Percentiles rank a stretch among this genome's conserved stretches.
These are phyloP conservation scores for Gossypium ekmanianum DNA, from an alignment of 345 rosid species.

Conservation along the genomic window DNA sequence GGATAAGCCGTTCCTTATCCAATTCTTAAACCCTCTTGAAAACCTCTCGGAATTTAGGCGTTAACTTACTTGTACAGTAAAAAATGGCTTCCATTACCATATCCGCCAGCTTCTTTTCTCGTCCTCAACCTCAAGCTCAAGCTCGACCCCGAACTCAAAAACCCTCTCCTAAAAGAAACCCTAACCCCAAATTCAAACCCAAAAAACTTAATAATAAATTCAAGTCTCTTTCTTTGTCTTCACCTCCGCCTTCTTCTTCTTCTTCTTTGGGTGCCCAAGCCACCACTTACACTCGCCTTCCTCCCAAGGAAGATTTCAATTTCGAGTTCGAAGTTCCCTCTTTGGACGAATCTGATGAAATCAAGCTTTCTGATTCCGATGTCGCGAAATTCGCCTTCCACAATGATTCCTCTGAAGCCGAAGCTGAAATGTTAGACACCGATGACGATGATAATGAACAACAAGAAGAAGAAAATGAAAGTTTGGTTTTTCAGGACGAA, in stretches of 20 bases:
- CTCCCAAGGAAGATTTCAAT: slow-evolving; percentile 59
- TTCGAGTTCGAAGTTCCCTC: slow-evolving; percentile 18
- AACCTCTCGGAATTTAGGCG: background rate
- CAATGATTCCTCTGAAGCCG: slow-evolving; percentile 13
- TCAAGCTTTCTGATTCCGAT: slow-evolving; percentile 54
- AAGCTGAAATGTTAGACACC: slow-evolving; percentile 29
- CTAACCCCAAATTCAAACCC: slow-evolving; percentile 29
- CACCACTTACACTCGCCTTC: slow-evolving; percentile 80
- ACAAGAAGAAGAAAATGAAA: slow-evolving; percentile 24
- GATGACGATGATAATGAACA: slow-evolving; percentile 27
- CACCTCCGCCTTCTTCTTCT: slow-evolving; percentile 29
- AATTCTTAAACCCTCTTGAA: slow-evolving; percentile 14
- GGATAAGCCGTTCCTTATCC: slow-evolving; percentile 3
- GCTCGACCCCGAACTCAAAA: slow-evolving; percentile 43
- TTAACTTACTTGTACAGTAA: slow-evolving; percentile 3
- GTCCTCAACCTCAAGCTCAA: slow-evolving; percentile 45
- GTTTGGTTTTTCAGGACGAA: slow-evolving; percentile 19
- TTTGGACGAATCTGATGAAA: slow-evolving; percentile 27
- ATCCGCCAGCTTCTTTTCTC: slow-evolving; percentile 38
- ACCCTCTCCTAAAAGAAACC: slow-evolving; percentile 24
- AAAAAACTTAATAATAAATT: slow-evolving; percentile 34
- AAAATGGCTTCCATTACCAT: slow-evolving; percentile 39
- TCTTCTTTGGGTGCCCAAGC: slow-evolving; percentile 52
- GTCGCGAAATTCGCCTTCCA: slow-evolving; percentile 31
- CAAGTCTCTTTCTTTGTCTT: slow-evolving; percentile 33